Evolutionary conservation across 306 rosid species (phyloP).

Genomic region (Alnus glutinosa): DNA sequence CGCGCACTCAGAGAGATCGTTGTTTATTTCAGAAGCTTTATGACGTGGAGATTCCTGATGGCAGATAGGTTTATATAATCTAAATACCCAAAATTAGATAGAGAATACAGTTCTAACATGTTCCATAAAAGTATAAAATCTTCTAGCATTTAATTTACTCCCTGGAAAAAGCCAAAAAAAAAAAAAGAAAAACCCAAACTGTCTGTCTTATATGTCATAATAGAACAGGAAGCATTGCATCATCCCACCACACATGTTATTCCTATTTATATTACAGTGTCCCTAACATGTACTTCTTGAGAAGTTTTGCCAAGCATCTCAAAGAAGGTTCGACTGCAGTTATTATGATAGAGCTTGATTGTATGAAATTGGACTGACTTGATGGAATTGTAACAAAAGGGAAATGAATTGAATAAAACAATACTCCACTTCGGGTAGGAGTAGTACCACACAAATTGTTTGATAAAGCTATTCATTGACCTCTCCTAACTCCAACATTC

Average conservation of each 20-base stretch:
- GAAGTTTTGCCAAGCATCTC: slow-evolving; percentile 14
- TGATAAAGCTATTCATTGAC: no score
- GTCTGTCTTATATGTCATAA: slow-evolving; percentile 1
- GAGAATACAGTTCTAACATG: neutral
- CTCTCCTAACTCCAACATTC: no score
- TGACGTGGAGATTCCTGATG: slow-evolving; percentile 61
- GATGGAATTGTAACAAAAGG: no score
- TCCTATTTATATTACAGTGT: neutral
- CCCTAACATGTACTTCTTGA: slow-evolving; percentile 16
- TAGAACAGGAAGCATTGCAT: slow-evolving; percentile 5
- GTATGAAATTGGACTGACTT: no score
- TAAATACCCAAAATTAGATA: slow-evolving; percentile 28
- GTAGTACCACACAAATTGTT: no score
- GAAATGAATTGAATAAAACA: no score
- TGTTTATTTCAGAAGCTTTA: slow-evolving; percentile 48
- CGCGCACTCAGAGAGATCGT: slow-evolving; percentile 89
- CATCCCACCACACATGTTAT: slow-evolving; percentile 13
- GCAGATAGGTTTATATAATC: slow-evolving; percentile 24
- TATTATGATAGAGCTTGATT: neutral
- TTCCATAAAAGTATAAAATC: neutral
- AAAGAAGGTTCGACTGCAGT: slow-evolving; percentile 8
- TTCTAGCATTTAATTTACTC: neutral
- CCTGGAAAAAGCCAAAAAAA: neutral
- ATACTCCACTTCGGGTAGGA: no score
- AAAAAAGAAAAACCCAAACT: neutral